Evolutionary conservation across 257 asterid genomes (phyloP).

Genomic region (Nicotiana otophora): DNA sequence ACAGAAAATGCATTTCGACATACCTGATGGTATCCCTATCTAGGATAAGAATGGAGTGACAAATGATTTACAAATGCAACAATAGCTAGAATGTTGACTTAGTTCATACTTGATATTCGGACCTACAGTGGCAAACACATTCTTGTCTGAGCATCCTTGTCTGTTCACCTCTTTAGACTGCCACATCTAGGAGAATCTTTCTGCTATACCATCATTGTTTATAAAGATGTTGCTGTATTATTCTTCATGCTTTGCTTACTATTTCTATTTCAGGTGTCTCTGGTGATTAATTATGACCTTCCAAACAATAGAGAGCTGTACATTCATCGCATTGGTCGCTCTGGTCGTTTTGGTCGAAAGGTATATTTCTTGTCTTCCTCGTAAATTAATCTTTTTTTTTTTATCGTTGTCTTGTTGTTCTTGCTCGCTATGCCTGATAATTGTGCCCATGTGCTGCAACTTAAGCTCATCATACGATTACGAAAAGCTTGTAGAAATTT

Average conservation of each 20-base stretch:
- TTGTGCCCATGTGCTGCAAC: background rate
- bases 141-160: background rate
- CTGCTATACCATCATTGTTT: background rate
- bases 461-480: background rate
- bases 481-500: background rate
- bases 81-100: background rate
- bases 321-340: constrained; percentile 94
- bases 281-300: constrained; percentile 95
- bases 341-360: constrained; percentile 99
- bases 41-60: background rate
- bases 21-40: background rate
- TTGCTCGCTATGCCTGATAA: background rate
- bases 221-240: background rate
- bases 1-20: background rate
- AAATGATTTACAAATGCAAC: background rate
- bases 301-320: constrained; percentile 95
- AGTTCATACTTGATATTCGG: background rate
- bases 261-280: constrained; percentile 48
- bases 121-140: background rate
- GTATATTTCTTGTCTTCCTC: constrained; percentile 22
- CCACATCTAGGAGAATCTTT: background rate
- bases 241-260: background rate
- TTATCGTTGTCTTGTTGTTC: background rate
- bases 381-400: background rate
- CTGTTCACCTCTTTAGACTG: background rate